Base-by-base conservation (phyloP, 352 stramenopile genomes). In the Poterioochromonas sp. region DNA sequence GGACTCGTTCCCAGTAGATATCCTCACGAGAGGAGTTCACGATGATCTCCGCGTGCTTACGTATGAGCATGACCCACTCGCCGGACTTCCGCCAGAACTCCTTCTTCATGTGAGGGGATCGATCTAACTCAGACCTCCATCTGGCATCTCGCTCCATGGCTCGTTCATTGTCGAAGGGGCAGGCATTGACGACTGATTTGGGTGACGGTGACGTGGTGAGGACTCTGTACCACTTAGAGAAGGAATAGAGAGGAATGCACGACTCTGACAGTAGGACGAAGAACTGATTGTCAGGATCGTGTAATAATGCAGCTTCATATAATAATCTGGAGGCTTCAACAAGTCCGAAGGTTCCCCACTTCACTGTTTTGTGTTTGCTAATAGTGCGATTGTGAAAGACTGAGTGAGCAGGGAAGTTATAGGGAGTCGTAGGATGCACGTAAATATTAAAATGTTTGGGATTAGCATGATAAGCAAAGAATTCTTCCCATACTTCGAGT, bases 231-330 rank as follows among this genome's bases (percentile, higher is more conserved):
- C 62, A 71, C 8, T 32, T 47, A n/a, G 62, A 43, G 3, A 71
- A 71, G 1, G 62, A 29, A 12, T 43, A 5, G 2, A 71, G 32
- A 22, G 62, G 62, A 20, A 71, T 47, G 41, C 62, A 71, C 11
- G 18, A 44, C 32, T 71, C 62, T 12, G 29, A 44, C 18, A 71
- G 8, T n/a, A 71, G 32, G 32, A 12, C 15, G 32, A 71, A 71
- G 18, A 8, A 71, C 32, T 71, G 3, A 47, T 71, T 71, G 8
- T 71, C 62, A 47, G 62, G 62, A n/a, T 71, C 62, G 11, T 71
- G n/a, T n/a, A n/a, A 5, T 15, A 71, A 47, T 26, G 62, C 62
- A 26, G 34, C 34, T 41, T n/a, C 5, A 29, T 43, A 32, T 39
- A 68, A 68, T 15, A 29, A 29, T 8, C 58, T 11, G 2, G 11